Evolutionary conservation across 2,329 filamentous ascomycete genomes (phyloP), one percentile per base, ranked within the genome.

Genomic region (Diaporthe humulicola): DNA sequence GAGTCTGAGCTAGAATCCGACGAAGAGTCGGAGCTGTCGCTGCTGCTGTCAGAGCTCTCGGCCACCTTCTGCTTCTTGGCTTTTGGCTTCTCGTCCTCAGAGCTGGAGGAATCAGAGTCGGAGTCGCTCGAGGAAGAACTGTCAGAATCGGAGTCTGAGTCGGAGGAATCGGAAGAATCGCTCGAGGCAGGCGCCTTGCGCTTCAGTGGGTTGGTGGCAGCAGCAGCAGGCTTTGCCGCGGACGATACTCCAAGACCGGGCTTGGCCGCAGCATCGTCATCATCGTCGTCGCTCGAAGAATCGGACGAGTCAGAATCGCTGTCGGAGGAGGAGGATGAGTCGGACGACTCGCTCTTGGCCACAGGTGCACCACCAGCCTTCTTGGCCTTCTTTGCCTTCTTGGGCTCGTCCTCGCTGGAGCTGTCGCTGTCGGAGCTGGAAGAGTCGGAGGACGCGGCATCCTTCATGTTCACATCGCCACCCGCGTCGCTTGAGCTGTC

Each of bases 61-160:
- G 87, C 86, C 40, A 83, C 85, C 81, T 86, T 87, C 76, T 81
- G 81, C 83, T 90, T 92, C 85, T 92, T 92, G 36, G 83, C 77
- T 75, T 85, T 85, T 4, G 87, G 88, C 17, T 83, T 83, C 74
- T 88, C 85, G 54, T 85, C 85, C 52, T 88, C 86, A 12, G 85
- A 87, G 77, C 83, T 84, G 25, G 87, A 88, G 64, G 64, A 84
- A 84, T 64, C 58, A 19, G 58, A 64, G 64, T 81, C 81, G 45
- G 84, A 85, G 61, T 81, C 81, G 42, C 38, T 30, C 17, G 81
- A 81, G 38, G 80, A 80, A 10, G 84, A 85, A 57, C 79, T 75
- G 75, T 81, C 81, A 45, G 81, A 81, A 73, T 82, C 81, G 3
- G 84, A 85, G 57, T 79, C 75, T 71, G 82, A 83, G 64, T 81